Percentiles rank a stretch among this genome's conserved stretches.
phyloP scores from a whole-genome alignment of 2,329 filamentous ascomycete species.

The Penicillium olsonii region DNA sequence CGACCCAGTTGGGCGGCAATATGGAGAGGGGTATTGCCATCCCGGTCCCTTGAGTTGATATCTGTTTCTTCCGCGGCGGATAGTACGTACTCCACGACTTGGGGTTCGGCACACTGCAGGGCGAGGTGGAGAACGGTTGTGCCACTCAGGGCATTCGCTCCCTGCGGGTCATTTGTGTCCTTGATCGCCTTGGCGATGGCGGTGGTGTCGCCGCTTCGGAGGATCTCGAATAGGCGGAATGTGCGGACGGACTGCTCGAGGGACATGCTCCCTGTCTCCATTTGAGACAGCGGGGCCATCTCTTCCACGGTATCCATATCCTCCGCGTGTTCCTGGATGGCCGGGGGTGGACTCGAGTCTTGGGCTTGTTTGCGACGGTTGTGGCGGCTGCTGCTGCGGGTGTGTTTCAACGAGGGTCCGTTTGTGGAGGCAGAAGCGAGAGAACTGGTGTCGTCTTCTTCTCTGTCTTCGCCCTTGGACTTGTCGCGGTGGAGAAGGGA shows the following conservation, averaged over 20 bases:
- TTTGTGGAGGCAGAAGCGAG: constrained; percentile 30
- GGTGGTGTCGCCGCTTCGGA: constrained; percentile 85
- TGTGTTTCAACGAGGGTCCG: constrained; percentile 30
- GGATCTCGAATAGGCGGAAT: constrained; percentile 89
- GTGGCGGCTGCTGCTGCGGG: constrained; percentile 33
- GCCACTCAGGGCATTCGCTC: constrained; percentile 55
- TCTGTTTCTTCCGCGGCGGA: constrained; percentile 73
- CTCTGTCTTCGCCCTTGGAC: constrained; percentile 46
- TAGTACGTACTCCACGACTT: constrained; percentile 92
- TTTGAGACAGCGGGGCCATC: constrained; percentile 35
- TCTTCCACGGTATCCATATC: constrained; percentile 32
- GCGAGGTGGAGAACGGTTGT: constrained; percentile 91
- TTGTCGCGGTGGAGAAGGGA: constrained; percentile 57
- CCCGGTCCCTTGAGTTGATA: constrained; percentile 85
- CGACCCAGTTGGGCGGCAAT: constrained; percentile 82
- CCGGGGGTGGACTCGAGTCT: constrained; percentile 22
- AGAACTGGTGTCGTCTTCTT: constrained; percentile 28
- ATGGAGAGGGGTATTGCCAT: constrained; percentile 92
- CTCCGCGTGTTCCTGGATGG: constrained; percentile 30
- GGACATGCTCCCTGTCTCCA: constrained; percentile 46
- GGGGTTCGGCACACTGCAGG: constrained; percentile 89
- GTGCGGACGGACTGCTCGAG: constrained; percentile 94
- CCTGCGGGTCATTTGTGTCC: constrained; percentile 57
- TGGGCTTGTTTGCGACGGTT: constrained; percentile 31
- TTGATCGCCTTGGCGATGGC: constrained; percentile 82